Conservation (phyloP, 1,284 basidiomycete species). For the Trichosporon sp. region DNA sequence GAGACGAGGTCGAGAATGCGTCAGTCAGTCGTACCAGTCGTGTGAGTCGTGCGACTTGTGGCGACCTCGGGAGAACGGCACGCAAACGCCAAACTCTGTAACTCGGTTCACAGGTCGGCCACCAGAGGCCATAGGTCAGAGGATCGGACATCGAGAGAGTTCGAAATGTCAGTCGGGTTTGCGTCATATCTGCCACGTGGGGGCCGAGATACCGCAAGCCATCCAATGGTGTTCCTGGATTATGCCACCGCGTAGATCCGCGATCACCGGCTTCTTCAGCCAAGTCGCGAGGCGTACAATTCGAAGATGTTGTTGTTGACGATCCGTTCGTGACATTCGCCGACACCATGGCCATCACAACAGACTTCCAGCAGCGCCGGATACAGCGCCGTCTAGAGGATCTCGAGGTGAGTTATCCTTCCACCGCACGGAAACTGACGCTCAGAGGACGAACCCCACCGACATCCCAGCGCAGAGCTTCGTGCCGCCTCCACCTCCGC, state of each 20-base stretch:
- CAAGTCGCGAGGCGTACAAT: no score
- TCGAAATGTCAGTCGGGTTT: neutral
- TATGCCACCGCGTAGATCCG: neutral
- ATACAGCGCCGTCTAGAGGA: slow-evolving; percentile 39
- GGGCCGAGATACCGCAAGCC: neutral
- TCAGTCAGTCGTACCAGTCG: no score
- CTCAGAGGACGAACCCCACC: slow-evolving; percentile 44
- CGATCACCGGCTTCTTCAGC: no score
- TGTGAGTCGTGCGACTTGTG: no score
- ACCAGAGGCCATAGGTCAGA: neutral
- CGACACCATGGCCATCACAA: slow-evolving; percentile 8
- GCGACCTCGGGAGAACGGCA: no score
- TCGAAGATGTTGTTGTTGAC: neutral
- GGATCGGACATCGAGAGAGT: neutral
- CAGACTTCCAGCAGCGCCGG: slow-evolving; percentile 37
- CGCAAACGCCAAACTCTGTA: no score
- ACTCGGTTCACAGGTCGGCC: no score
- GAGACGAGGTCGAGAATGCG: neutral
- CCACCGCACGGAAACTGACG: neutral
- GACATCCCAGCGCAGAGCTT: slow-evolving; percentile 43
- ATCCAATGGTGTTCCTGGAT: neutral
- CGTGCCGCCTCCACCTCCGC: slow-evolving; percentile 19
- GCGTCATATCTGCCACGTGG: neutral
- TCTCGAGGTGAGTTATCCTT: slow-evolving; percentile 35
- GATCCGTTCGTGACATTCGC: neutral